Conservation (phyloP, 805 yeast species). For the Saturnispora saitoi region DNA sequence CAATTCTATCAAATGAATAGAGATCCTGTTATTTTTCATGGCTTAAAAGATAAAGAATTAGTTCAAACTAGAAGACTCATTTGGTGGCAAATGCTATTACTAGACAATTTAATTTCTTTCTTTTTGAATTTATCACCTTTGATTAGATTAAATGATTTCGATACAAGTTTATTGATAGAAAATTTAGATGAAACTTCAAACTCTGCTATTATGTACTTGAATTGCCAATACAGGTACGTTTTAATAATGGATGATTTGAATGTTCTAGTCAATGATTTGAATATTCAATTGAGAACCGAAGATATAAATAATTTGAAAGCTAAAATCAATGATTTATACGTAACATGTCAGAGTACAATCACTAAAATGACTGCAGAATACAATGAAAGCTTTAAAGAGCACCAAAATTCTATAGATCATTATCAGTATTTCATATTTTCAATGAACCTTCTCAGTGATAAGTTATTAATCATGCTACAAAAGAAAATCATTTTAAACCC, state of each 20-base stretch:
- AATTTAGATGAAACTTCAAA: slow-evolving; percentile 8
- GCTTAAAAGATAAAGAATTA: slow-evolving; percentile 38
- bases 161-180: slow-evolving; percentile 21
- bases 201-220: slow-evolving; percentile 16
- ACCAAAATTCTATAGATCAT: slow-evolving; percentile 29
- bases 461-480: slow-evolving; percentile 38
- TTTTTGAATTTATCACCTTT: slow-evolving; percentile 20
- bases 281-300: slow-evolving; percentile 31
- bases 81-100: slow-evolving; percentile 62
- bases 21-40: slow-evolving; percentile 49
- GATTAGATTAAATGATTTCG: slow-evolving; percentile 20
- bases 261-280: slow-evolving; percentile 40
- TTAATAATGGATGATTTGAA: slow-evolving; percentile 47
- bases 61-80: slow-evolving; percentile 46
- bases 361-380: slow-evolving; percentile 27
- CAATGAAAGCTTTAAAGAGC: slow-evolving; percentile 1
- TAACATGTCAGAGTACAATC: slow-evolving; percentile 43
- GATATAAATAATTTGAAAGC: slow-evolving; percentile 38
- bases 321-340: slow-evolving; percentile 42
- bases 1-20: slow-evolving; percentile 38
- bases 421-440: slow-evolving; percentile 7
- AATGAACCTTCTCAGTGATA: slow-evolving; percentile 45
- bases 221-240: slow-evolving; percentile 27
- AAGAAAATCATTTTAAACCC: slow-evolving; percentile 28
- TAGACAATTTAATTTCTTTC: slow-evolving; percentile 38